These are phyloP conservation scores for Naganishia vaughanmartiniae DNA, from an alignment of 768 basidiomycete genomes.

Conservation along the genomic window DNA sequence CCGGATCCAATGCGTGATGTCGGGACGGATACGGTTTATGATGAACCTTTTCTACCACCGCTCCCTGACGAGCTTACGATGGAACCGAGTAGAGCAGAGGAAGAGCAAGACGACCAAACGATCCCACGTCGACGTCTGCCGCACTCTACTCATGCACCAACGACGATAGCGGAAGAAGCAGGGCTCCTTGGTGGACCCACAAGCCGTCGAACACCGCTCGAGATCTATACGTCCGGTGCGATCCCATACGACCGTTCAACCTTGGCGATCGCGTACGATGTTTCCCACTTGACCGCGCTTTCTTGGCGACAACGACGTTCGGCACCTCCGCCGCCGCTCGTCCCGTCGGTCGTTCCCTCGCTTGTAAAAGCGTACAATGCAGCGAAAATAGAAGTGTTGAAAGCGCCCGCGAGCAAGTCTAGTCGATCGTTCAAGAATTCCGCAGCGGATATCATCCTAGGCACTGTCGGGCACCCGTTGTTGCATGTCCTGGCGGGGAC, in stretches of 20 bases:
- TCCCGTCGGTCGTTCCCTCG: conserved; percentile 16
- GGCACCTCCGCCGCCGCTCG: conserved; percentile 1
- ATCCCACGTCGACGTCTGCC: background rate
- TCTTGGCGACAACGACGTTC: conserved; percentile 1
- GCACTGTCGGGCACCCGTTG: conserved; percentile 21
- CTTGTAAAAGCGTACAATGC: conserved; percentile 27
- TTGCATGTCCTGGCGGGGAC: conserved; percentile 15
- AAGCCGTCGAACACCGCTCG: conserved; percentile 17
- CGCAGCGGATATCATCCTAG: conserved; percentile 13
- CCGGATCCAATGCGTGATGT: background rate
- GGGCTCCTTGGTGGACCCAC: background rate
- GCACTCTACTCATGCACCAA: background rate
- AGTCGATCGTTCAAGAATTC: conserved; percentile 23
- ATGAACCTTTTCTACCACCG: conserved; percentile 14
- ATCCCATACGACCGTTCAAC: conserved; percentile 25
- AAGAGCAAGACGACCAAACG: background rate
- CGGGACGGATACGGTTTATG: background rate
- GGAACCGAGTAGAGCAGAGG: background rate
- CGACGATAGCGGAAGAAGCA: background rate
- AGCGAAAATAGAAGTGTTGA: conserved; percentile 13
- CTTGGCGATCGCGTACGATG: conserved; percentile 23
- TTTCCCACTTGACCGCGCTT: conserved; percentile 17
- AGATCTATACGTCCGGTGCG: conserved; percentile 26
- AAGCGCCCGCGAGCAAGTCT: conserved; percentile 20
- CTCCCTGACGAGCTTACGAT: conserved; percentile 8